Base-by-base conservation (phyloP, 1,139 yeast genomes). In the Pichia sp. region DNA sequence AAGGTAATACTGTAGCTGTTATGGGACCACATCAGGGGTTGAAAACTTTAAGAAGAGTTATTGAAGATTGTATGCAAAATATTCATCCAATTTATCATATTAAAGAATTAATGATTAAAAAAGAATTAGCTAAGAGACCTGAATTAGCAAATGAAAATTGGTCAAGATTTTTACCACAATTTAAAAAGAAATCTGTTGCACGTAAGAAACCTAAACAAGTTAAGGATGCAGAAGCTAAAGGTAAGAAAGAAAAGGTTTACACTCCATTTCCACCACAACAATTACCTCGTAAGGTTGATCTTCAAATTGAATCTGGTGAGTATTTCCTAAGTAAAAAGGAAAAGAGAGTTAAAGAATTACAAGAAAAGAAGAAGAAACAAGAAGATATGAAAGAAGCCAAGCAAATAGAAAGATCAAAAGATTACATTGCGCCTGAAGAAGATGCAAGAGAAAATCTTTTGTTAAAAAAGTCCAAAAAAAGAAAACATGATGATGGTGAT, bases 201-300 rank as follows among this genome's bases (percentile, higher is more conserved):
- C 82, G 98, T 62, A 87, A 86, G 83, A 82, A 82, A 73, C 86
- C 92, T 53, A 82, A 78, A 70, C 76, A 76, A 64, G 66, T 70
- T 53, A 67, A 66, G 52, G 75, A 71, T 49, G 60, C 51, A 10
- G 54, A 52, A 49, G 62, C 65, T 45, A 66, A 62, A 55, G 67
- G 65, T 59, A 76, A 70, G 56, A 86, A 83, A 65, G 85, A 85
- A 85, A 87, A 82, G 68, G 82, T 79, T 3, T 92, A 92, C 76
- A 92, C 98, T 30, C 98, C 98, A 61, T 94, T 94, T 89, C 99
- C 99, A 68, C 98, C 98, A 55, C 87, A 87, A 48, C 99, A 87
- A 68, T 78, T 79, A 56, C 98, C 97, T 61, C 83, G 98, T 73
- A 90, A 92, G 85, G 74, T 94, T 66, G 99, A 94, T 78, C 71